Evolutionary conservation across 2,329 filamentous ascomycete genomes (phyloP), one percentile per base, ranked within the genome.

Genomic region (Pyricularia sp.): DNA sequence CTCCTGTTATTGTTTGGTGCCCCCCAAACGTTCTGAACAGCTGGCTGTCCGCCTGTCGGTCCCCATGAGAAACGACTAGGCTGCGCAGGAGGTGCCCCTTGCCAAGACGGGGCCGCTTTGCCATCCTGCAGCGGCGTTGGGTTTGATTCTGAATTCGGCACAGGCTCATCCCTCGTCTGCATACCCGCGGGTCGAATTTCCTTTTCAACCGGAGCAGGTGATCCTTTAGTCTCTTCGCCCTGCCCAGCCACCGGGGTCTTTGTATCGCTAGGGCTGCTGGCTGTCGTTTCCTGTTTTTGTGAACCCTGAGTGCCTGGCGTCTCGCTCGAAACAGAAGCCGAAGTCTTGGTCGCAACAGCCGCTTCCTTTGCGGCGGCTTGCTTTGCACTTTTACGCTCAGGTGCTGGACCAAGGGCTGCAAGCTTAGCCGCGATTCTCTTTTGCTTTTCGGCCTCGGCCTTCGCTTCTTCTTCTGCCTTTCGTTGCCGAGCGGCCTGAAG

Each of bases 391-490:
- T 85, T 86, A 70, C 84, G 83, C 72, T 90, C 87, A 3, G 87
- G 87, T 2, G 85, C 81, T 20, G 89, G 87, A 0, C 89, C 90
- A 75, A 94, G 80, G 10, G 88, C 87, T 73, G 90, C 90, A 65
- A 94, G 79, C 77, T 92, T 93, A 75, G 90, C 84, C 65, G 88
- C 86, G 70, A 94, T 88, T 28, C 91, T 86, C 75, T 92, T 90
- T 73, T 86, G 85, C 70, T 84, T 86, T 23, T 86, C 91, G n/a
- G 88, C 89, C 74, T 92, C 90, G 74, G 92, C 89, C n/a, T 83
- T 85, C 25, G 85, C 88, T 73, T 90, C 89, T 76, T 93, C 86
- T 69, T 91, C 90, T 70, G 87, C 80, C 65, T 87, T 83, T 69
- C 90, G 84, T 74, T 90, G 89, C 74, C 89, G 88, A 25, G 90